Base-by-base conservation (phyloP, 495 filamentous ascomycete species). In the Arthonia radiata region DNA sequence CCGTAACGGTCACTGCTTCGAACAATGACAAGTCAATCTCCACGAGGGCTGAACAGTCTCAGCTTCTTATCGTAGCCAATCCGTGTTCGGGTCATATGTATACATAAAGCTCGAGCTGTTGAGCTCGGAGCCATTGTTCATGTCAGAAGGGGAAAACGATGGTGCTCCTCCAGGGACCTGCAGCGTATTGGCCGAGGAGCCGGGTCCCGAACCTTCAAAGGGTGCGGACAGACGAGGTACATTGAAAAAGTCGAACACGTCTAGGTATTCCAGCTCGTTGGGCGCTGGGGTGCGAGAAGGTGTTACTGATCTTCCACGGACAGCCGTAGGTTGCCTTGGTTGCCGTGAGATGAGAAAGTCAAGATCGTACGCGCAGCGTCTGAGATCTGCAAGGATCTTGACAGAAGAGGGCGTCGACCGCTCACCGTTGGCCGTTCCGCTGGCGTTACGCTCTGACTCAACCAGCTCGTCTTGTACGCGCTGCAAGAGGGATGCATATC, bases 231-330 rank as follows among this genome's bases (percentile, higher is more conserved):
- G 51, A 11, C 77, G 54, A 3, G 80, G 80, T 24, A 86, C 63
- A 46, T 89, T 89, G 54, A 89, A 91, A 49, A 82, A 89, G 33
- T 81, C 75, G 43, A 91, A 91, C 2, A 89, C 75, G 40, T 91
- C 78, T n/a, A 89, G 50, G 38, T 82, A 89, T 37, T 89, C 80
- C 7, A 86, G 52, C 31, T 90, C 75, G 41, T 81, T 76, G 5
- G 71, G 62, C 6, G 61, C 71, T n/a, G 67, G 67, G 30, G 63
- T 79, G 15, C 64, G 52, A 6, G 54, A 55, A 1, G 56, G 46
- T 4, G 50, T 53, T 35, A 45, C 48, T n/a, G 38, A 50, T 56
- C 1, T 47, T 44, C 11, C 53, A 35, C 3, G 29, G 31, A 8
- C 33, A 30, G 21, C 38, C 42, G 17, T 31, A 30, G 39, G 39